phyloP scores from a whole-genome alignment of 1,139 yeast species.

The Kodamaea derodonti region DNA sequence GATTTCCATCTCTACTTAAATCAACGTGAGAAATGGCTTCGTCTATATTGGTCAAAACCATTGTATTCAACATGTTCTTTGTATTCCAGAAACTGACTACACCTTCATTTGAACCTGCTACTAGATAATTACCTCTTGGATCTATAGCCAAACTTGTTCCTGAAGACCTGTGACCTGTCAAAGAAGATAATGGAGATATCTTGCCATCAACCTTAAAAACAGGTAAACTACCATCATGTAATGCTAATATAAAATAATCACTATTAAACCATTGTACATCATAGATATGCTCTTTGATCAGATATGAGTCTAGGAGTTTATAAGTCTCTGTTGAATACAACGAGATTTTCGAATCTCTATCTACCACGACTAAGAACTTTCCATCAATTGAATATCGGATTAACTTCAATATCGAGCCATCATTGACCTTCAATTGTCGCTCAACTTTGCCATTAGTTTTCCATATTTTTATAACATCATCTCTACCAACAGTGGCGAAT shows the following conservation, averaged over 20 bases:
- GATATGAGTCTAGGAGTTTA: constrained; percentile 21
- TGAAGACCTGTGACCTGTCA: constrained; percentile 50
- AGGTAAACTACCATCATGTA: constrained; percentile 33
- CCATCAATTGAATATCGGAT: constrained; percentile 55
- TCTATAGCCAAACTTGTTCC: constrained; percentile 51
- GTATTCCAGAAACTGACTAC: constrained; percentile 61
- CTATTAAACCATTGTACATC: constrained; percentile 29
- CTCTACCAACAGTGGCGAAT: constrained; percentile 60
- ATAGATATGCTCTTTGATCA: constrained; percentile 27
- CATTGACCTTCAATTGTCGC: constrained; percentile 21
- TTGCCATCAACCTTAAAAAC: constrained; percentile 15
- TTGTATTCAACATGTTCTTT: constrained; percentile 39
- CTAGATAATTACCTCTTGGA: constrained; percentile 53
- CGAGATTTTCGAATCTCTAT: constrained; percentile 30
- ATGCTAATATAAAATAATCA: constrained; percentile 34
- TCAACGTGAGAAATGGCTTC: constrained; percentile 46
- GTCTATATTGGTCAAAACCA: constrained; percentile 46
- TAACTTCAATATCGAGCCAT: constrained; percentile 21
- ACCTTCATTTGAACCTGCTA: constrained; percentile 70
- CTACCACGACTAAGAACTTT: constrained; percentile 44
- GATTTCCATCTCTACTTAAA: constrained; percentile 42
- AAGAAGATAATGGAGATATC: constrained; percentile 14
- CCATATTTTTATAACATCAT: constrained; percentile 56
- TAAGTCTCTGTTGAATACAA: constrained; percentile 27
- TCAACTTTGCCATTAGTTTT: constrained; percentile 38